Evolutionary conservation across 2,329 filamentous ascomycete species (phyloP).

Genomic region (Eutypella sp.): DNA sequence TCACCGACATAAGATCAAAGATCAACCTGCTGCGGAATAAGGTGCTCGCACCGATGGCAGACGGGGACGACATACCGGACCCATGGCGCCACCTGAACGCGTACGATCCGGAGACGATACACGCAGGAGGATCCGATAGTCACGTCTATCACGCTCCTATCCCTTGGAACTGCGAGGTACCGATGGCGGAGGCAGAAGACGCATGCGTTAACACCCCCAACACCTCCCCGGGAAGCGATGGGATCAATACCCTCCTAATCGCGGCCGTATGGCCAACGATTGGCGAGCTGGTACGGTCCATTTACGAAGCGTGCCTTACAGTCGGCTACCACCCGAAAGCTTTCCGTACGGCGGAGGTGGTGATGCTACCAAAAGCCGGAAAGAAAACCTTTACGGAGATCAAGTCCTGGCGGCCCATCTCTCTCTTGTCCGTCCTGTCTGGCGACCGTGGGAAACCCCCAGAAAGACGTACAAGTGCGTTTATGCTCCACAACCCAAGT

Average conservation of each 20-base stretch:
- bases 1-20: background rate
- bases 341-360: slow-evolving; percentile 5
- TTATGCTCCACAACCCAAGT: too few species aligned
- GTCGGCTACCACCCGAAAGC: slow-evolving; percentile 1
- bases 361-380: slow-evolving; percentile 7
- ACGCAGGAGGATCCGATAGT: too few species aligned
- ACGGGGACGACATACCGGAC: background rate
- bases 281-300: background rate
- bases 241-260: background rate
- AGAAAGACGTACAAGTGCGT: too few species aligned
- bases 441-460: too few species aligned
- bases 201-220: background rate
- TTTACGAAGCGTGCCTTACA: slow-evolving; percentile 4
- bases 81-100: background rate
- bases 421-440: slow-evolving; percentile 10
- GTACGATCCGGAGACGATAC: too few species aligned
- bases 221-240: slow-evolving; percentile 1
- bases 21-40: background rate
- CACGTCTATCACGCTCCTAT: background rate
- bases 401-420: slow-evolving; percentile 7
- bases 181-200: background rate
- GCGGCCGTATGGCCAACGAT: background rate
- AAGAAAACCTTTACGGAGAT: slow-evolving; percentile 3
- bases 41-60: background rate
- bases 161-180: background rate